These are phyloP conservation scores for Phytophthora rubi DNA, from an alignment of 352 stramenopile species.

Conservation along the genomic window DNA sequence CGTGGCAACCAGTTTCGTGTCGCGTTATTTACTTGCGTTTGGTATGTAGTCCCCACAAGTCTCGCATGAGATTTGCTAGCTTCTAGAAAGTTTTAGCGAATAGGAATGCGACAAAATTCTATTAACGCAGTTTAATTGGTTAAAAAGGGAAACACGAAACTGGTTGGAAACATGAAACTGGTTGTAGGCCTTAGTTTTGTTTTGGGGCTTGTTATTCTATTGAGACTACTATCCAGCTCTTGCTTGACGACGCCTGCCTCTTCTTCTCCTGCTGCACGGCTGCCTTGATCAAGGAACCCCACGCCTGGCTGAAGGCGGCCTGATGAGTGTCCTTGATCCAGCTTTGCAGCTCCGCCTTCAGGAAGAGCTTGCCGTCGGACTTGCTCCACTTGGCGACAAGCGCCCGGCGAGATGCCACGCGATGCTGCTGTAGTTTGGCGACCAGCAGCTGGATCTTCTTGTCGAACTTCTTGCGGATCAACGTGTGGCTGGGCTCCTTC, in stretches of 20 bases:
- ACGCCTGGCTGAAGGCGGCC: slow-evolving; percentile 53
- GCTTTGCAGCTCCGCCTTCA: slow-evolving; percentile 55
- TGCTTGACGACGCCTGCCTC: slow-evolving; percentile 9
- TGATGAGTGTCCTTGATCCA: slow-evolving; percentile 73
- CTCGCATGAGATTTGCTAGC: too few species aligned
- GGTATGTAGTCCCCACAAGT: too few species aligned
- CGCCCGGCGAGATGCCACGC: slow-evolving; percentile 48
- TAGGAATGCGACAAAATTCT: too few species aligned
- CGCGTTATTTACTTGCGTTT: too few species aligned
- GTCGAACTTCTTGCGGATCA: slow-evolving; percentile 89
- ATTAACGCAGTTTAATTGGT: too few species aligned
- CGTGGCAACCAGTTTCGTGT: too few species aligned
- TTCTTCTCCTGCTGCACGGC: slow-evolving; percentile 34
- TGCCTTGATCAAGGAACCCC: slow-evolving; percentile 41
- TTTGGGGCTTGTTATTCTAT: slow-evolving; percentile 1
- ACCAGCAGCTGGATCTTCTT: slow-evolving; percentile 87
- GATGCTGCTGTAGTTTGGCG: slow-evolving; percentile 54
- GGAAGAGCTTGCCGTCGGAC: slow-evolving; percentile 45
- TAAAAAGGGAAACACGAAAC: too few species aligned
- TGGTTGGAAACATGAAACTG: too few species aligned
- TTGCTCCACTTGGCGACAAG: slow-evolving; percentile 54
- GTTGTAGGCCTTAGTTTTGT: not conserved
- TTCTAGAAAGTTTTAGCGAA: too few species aligned
- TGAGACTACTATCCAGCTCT: not conserved
- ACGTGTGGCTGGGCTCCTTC: slow-evolving; percentile 93